phyloP scores from a whole-genome alignment of 75 land plant species.

The Sequoiadendron giganteum region DNA sequence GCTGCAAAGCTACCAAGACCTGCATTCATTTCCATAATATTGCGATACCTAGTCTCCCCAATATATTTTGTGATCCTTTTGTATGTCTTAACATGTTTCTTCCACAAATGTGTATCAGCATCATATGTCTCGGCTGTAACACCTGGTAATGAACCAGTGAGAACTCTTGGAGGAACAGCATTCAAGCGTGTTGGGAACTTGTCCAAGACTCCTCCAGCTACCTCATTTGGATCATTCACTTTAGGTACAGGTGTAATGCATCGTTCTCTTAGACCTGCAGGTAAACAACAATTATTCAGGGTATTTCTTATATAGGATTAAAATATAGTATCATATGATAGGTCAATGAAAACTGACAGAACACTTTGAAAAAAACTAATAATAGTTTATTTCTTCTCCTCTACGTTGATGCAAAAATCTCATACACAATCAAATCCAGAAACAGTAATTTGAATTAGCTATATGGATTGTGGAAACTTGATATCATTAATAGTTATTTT shows the following conservation, averaged over 20 bases:
- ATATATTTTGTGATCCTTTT: constrained; percentile 59
- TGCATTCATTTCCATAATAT: constrained; percentile 96
- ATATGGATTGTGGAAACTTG: too few relatives aligned
- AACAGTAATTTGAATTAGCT: too few relatives aligned
- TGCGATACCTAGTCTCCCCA: constrained; percentile 72
- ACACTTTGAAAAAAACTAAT: background rate
- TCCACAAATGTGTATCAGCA: constrained; percentile 70
- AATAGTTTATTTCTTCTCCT: too few relatives aligned
- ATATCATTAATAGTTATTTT: too few relatives aligned
- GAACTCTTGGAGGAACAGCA: constrained; percentile 79
- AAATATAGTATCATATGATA: background rate
- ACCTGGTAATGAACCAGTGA: constrained; percentile 70
- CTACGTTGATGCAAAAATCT: too few relatives aligned
- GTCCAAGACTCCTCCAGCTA: constrained; percentile 63
- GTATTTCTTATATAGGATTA: background rate
- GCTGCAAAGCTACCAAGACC: constrained; percentile 95
- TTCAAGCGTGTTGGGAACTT: constrained; percentile 70
- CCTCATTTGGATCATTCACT: constrained; percentile 41
- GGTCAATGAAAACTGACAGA: background rate
- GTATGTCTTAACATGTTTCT: constrained; percentile 71
- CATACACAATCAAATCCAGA: too few relatives aligned
- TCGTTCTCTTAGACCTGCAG: constrained; percentile 72
- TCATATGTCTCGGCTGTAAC: constrained; percentile 52
- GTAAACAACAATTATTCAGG: background rate
- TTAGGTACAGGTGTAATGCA: constrained; percentile 77